These are phyloP conservation scores for Emericellopsis atlantica DNA, from an alignment of 2,329 filamentous ascomycete genomes.

Conservation along the genomic window DNA sequence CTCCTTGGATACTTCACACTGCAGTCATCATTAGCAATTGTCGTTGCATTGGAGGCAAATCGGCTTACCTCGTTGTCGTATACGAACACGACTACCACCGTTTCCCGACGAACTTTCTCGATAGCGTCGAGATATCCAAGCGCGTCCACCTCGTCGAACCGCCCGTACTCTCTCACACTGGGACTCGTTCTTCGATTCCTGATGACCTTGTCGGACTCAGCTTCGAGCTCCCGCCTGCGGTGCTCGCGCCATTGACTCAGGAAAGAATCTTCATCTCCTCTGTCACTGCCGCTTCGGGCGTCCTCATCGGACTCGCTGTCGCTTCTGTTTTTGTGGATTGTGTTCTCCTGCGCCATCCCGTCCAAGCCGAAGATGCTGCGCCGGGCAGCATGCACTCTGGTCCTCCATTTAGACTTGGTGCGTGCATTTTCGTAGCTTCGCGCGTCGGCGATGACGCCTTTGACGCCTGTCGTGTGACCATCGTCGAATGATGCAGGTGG, in stretches of 20 bases:
- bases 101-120: conserved; percentile 73
- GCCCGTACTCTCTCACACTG: conserved; percentile 65
- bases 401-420: conserved; percentile 36
- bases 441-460: conserved; percentile 78
- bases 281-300: conserved; percentile 28
- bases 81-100: conserved; percentile 84
- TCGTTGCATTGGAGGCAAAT: neutral
- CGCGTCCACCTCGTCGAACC: conserved; percentile 74
- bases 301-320: conserved; percentile 36
- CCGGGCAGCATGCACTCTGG: conserved; percentile 36
- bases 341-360: conserved; percentile 5
- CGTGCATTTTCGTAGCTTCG: conserved; percentile 61
- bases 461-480: conserved; percentile 66
- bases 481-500: conserved; percentile 51
- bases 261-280: conserved; percentile 69
- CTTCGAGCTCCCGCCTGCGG: conserved; percentile 65
- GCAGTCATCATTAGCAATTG: conserved; percentile 9
- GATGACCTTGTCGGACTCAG: conserved; percentile 38
- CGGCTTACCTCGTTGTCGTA: conserved; percentile 69
- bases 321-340: conserved; percentile 3
- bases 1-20: conserved; percentile 69
- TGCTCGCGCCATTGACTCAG: conserved; percentile 76
- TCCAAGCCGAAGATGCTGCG: conserved; percentile 41
- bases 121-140: conserved; percentile 91
- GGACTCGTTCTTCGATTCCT: conserved; percentile 61